phyloP scores from a whole-genome alignment of 148 eudicot genomes.

The Agrostemma githago region DNA sequence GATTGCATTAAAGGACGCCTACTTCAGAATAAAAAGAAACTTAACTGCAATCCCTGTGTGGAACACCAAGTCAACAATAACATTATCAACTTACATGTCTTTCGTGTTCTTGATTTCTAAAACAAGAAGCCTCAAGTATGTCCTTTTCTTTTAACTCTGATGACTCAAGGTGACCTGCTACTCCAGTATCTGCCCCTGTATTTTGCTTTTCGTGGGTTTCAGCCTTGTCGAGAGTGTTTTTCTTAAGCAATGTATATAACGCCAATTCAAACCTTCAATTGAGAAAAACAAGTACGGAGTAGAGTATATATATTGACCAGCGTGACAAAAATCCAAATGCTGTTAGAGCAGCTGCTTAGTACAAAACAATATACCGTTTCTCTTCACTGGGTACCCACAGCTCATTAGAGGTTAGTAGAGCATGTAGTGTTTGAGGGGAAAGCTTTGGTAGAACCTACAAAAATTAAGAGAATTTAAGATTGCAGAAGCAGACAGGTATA shows the following conservation, averaged over 20 bases:
- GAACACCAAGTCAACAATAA: constrained; percentile 29
- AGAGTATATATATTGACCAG: constrained; percentile 17
- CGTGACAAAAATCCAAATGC: constrained; percentile 9
- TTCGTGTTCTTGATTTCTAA: constrained; percentile 43
- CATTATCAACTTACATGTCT: constrained; percentile 39
- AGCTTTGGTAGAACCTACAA: constrained; percentile 89
- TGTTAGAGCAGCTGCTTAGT: background rate
- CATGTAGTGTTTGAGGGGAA: constrained; percentile 87
- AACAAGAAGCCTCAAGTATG: constrained; percentile 34
- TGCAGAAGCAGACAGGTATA: constrained; percentile 4
- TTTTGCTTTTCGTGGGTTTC: constrained; percentile 45
- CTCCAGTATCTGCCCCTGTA: constrained; percentile 34
- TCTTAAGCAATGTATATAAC: constrained; percentile 58
- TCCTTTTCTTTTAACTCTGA: constrained; percentile 45
- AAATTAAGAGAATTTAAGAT: constrained; percentile 7
- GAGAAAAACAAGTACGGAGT: constrained; percentile 9
- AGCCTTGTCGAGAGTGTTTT: constrained; percentile 47
- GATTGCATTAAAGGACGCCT: background rate
- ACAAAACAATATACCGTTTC: constrained; percentile 55
- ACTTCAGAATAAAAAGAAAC: background rate
- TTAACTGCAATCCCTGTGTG: constrained; percentile 30
- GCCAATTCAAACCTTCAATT: constrained; percentile 89
- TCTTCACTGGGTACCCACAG: constrained; percentile 97
- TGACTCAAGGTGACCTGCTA: constrained; percentile 31
- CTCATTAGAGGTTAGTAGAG: constrained; percentile 84